These are phyloP conservation scores for Picochlorum sp. DNA, from an alignment of 139 green algal genomes.

Conservation along the genomic window DNA sequence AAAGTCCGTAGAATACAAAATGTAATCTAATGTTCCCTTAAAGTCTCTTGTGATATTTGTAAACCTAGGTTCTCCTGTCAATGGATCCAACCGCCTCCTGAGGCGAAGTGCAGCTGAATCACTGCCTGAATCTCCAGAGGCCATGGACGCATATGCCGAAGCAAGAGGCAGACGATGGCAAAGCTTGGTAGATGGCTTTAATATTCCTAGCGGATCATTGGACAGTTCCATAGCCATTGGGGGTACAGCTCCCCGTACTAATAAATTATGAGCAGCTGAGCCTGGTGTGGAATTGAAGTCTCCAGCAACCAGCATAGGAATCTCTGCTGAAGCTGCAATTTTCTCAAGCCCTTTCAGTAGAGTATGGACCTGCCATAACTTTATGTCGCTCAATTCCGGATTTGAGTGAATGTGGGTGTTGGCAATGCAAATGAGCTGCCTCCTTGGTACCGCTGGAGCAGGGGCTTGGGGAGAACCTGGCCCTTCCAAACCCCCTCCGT, in stretches of 20 bases:
- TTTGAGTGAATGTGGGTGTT: conserved; percentile 99
- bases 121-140: neutral
- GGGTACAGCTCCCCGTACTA: conserved; percentile 70
- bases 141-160: conserved; percentile 36
- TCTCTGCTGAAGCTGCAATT: conserved; percentile 87
- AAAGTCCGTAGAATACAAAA: conserved; percentile 78
- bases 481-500: neutral
- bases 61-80: conserved; percentile 42
- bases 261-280: conserved; percentile 78
- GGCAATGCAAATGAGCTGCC: conserved; percentile 92
- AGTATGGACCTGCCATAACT: conserved; percentile 99
- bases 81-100: conserved; percentile 46
- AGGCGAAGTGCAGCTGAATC: conserved; percentile 20
- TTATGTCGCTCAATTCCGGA: conserved; percentile 93
- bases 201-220: conserved; percentile 70
- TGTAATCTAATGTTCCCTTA: conserved; percentile 91
- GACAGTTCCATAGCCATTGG: conserved; percentile 42
- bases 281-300: conserved; percentile 95
- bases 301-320: conserved; percentile 89
- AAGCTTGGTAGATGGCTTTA: conserved; percentile 61
- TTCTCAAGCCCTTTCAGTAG: conserved; percentile 98
- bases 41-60: conserved; percentile 85
- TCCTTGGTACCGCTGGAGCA: conserved; percentile 1
- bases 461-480: neutral
- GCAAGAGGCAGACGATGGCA: conserved; percentile 51